Evolutionary conservation across 2,329 filamentous ascomycete genomes (phyloP).

Genomic region (Tolypocladium pustulatum): DNA sequence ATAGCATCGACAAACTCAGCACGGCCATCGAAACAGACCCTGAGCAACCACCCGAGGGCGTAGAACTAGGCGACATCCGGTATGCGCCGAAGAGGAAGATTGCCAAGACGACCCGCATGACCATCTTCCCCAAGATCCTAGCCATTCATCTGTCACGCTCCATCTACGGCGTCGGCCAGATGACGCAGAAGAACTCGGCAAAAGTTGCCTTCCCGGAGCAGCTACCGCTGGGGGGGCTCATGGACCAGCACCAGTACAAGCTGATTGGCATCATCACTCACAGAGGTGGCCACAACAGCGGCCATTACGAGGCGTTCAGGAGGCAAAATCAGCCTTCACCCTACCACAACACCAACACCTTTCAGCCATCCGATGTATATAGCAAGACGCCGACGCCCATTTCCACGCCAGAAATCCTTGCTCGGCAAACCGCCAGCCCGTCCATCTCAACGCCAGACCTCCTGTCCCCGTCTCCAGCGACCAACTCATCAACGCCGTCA

Average conservation of each 20-base stretch:
- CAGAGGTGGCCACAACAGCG: conserved; percentile 90
- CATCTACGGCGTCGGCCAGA: conserved; percentile 69
- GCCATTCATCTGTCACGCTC: conserved; percentile 88
- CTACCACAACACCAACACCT: conserved; percentile 72
- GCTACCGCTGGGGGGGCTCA: conserved; percentile 69
- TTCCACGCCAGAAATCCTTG: conserved; percentile 34
- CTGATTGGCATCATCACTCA: conserved; percentile 84
- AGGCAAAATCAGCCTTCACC: conserved; percentile 71
- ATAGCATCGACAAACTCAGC: conserved; percentile 55
- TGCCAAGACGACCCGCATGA: conserved; percentile 78
- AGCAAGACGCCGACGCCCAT: conserved; percentile 48
- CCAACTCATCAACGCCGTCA: conserved; percentile 25
- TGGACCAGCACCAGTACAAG: conserved; percentile 71
- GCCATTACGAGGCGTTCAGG: conserved; percentile 94
- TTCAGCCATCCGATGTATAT: conserved; percentile 65
- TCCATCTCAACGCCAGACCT: conserved; percentile 37
- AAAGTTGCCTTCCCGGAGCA: conserved; percentile 88
- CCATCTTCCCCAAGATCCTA: conserved; percentile 77
- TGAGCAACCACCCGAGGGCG: conserved; percentile 61
- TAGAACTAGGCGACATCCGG: conserved; percentile 64
- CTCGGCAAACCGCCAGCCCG: conserved; percentile 28
- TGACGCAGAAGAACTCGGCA: conserved; percentile 85
- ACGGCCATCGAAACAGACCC: conserved; percentile 69
- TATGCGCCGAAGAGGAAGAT: conserved; percentile 75
- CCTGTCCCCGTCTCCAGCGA: conserved; percentile 25